These are phyloP conservation scores for Acorus calamus DNA, from an alignment of 106 monocot species.

Conservation along the genomic window DNA sequence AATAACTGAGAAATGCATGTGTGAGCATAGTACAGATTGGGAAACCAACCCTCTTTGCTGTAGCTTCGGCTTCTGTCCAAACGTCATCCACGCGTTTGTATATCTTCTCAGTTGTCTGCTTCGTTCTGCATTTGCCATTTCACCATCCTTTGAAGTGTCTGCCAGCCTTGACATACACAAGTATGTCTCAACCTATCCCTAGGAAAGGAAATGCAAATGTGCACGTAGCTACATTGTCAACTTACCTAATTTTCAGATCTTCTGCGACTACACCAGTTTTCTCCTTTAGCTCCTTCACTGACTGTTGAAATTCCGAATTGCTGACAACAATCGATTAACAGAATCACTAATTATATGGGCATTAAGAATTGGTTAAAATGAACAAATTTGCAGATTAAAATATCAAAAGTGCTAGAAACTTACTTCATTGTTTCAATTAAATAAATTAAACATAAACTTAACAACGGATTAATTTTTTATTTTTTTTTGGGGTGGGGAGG, in stretches of 20 bases:
- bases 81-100: slow-evolving; percentile 71
- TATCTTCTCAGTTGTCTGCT: slow-evolving; percentile 68
- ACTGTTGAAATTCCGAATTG: slow-evolving; percentile 75
- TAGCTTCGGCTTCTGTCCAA: slow-evolving; percentile 79
- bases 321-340: slow-evolving; percentile 30
- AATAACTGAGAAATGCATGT: too few species aligned
- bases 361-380: too few species aligned
- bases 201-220: slow-evolving; percentile 6
- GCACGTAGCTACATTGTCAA: neutral
- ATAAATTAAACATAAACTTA: too few species aligned
- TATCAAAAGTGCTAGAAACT: too few species aligned
- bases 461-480: too few species aligned
- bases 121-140: slow-evolving; percentile 64
- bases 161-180: slow-evolving; percentile 12
- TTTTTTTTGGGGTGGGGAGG: too few species aligned
- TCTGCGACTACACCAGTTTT: slow-evolving; percentile 79
- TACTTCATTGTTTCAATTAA: too few species aligned
- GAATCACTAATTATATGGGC: neutral
- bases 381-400: too few species aligned
- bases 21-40: too few species aligned
- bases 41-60: slow-evolving; percentile 67
- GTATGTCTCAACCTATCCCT: slow-evolving; percentile 17
- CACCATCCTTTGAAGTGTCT: slow-evolving; percentile 13
- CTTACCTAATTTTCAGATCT: slow-evolving; percentile 80
- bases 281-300: slow-evolving; percentile 80